Conservation (phyloP, 2,329 filamentous ascomycete species). For the Colletotrichum sp. region DNA sequence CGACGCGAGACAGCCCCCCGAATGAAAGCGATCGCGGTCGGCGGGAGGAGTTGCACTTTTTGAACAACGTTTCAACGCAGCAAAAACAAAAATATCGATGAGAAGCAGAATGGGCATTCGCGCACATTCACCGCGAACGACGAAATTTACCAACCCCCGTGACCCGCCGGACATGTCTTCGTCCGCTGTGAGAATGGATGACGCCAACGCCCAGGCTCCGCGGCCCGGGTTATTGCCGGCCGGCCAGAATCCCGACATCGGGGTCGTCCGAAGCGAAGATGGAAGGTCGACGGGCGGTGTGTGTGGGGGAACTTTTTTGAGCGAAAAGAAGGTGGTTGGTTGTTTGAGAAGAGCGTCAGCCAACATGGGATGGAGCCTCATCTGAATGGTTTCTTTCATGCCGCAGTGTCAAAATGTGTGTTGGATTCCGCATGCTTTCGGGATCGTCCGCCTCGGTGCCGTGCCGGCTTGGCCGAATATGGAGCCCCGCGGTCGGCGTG, state of each 20-base stretch:
- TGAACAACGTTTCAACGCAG: not conserved
- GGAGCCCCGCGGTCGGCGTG: not conserved
- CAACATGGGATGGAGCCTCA: not conserved
- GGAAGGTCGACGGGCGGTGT: not conserved
- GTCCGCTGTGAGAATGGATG: constrained; percentile 11
- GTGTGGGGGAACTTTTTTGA: not conserved
- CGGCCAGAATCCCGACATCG: constrained; percentile 11
- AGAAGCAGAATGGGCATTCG: not conserved
- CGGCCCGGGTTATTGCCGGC: constrained; percentile 15
- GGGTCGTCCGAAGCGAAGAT: not conserved
- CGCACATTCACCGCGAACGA: not conserved
- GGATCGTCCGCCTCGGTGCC: constrained; percentile 1
- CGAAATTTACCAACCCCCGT: not conserved
- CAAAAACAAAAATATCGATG: not conserved
- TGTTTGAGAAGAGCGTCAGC: not conserved
- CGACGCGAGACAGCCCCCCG: not conserved
- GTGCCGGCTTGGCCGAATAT: constrained; percentile 3
- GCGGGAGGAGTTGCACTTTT: not conserved
- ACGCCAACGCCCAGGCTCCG: constrained; percentile 6
- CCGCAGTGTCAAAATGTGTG: not conserved
- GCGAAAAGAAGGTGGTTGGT: not conserved
- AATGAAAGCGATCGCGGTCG: not conserved
- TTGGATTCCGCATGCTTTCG: not conserved
- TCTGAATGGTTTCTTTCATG: not conserved
- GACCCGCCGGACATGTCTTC: constrained; percentile 6